Evolutionary conservation across 2,329 filamentous ascomycete genomes (phyloP).

Genomic region (Fusarium humuli): DNA sequence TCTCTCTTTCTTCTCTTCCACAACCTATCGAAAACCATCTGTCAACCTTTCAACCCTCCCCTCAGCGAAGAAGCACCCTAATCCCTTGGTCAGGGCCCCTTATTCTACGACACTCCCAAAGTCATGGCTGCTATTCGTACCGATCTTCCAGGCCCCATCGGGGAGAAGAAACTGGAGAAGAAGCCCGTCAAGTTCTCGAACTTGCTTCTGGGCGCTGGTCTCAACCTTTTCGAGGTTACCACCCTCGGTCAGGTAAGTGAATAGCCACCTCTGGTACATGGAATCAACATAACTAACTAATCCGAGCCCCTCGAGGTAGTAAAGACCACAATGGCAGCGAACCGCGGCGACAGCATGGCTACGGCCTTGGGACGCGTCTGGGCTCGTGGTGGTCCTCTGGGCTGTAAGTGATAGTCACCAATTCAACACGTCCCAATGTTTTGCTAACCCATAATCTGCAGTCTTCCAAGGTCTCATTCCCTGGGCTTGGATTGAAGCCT

Average conservation of each 20-base stretch:
- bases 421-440: background rate
- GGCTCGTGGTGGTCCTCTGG: slow-evolving; percentile 90
- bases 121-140: slow-evolving; percentile 73
- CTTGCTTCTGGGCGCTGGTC: slow-evolving; percentile 89
- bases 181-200: slow-evolving; percentile 99
- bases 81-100: slow-evolving; percentile 98
- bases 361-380: slow-evolving; percentile 88
- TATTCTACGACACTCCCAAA: slow-evolving; percentile 60
- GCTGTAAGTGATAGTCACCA: slow-evolving; percentile 75
- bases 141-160: slow-evolving; percentile 63
- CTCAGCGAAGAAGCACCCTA: slow-evolving; percentile 84
- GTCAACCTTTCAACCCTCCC: slow-evolving; percentile 5
- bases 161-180: slow-evolving; percentile 81
- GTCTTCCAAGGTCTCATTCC: slow-evolving; percentile 99
- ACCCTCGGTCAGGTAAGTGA: slow-evolving; percentile 63
- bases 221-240: slow-evolving; percentile 93
- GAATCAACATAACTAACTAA: background rate
- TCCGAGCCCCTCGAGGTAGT: slow-evolving; percentile 86
- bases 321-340: slow-evolving; percentile 99
- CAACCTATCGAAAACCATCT: slow-evolving; percentile 31
- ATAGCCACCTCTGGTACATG: background rate
- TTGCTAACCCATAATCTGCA: slow-evolving; percentile 56
- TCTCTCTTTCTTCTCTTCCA: slow-evolving; percentile 24
- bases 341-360: slow-evolving; percentile 88
- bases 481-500: slow-evolving; percentile 99